phyloP scores from a whole-genome alignment of 352 stramenopile genomes.

The Albugo candida region DNA sequence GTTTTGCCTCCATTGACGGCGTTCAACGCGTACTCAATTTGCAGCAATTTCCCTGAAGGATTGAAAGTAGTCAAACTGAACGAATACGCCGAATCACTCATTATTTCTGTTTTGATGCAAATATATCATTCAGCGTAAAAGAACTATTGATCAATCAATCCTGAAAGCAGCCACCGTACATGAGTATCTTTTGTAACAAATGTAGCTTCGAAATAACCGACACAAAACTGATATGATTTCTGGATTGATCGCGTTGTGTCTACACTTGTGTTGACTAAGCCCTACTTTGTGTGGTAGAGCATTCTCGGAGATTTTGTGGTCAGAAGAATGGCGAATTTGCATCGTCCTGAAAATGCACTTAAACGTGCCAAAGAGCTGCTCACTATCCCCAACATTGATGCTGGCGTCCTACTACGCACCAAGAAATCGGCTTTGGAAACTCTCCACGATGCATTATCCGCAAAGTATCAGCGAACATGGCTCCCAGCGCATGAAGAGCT shows the following conservation, averaged over 20 bases:
- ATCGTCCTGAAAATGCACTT: conserved; percentile 84
- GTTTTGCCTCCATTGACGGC: conserved; percentile 95
- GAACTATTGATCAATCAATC: too few relatives aligned
- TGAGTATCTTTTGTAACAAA: too few relatives aligned
- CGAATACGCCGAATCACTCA: conserved; percentile 95
- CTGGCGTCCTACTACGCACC: conserved; percentile 44
- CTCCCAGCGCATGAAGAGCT: conserved; percentile 94
- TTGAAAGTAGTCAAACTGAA: conserved; percentile 99
- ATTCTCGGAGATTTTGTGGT: neutral
- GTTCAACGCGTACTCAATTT: conserved; percentile 99
- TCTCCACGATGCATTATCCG: conserved; percentile 87
- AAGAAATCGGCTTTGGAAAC: conserved; percentile 73
- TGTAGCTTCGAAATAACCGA: too few relatives aligned
- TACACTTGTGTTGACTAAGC: too few relatives aligned
- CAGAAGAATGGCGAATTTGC: conserved; percentile 52
- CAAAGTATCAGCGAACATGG: conserved; percentile 92
- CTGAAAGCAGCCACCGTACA: too few relatives aligned
- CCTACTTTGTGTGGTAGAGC: too few relatives aligned
- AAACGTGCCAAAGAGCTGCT: conserved; percentile 80
- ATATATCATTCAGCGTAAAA: too few relatives aligned
- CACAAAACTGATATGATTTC: too few relatives aligned
- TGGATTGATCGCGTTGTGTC: too few relatives aligned
- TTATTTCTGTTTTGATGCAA: conserved; percentile 15
- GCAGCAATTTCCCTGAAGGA: conserved; percentile 95
- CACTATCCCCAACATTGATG: conserved; percentile 52